phyloP scores from a whole-genome alignment of 164 flowering plant genomes.

The Annona cherimola region DNA sequence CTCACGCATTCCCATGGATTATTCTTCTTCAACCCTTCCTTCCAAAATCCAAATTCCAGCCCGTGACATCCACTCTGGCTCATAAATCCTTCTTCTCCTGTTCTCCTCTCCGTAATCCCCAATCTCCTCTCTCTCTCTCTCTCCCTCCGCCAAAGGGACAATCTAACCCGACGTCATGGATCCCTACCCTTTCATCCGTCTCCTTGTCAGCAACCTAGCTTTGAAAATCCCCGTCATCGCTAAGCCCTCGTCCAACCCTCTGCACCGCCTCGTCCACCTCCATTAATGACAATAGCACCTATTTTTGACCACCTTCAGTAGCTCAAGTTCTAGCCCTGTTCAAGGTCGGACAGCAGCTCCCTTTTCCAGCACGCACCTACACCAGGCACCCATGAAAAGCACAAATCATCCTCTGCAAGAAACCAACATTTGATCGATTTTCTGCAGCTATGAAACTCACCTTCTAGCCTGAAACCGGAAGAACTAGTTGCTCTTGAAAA shows the following conservation, averaged over 20 bases:
- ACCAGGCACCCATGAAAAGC: too few relatives aligned
- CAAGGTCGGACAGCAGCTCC: too few relatives aligned
- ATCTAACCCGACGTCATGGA: conserved; percentile 35
- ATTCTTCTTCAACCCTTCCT: background rate
- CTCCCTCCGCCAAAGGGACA: background rate
- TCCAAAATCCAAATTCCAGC: background rate
- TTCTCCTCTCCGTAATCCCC: background rate
- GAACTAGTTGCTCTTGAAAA: too few relatives aligned
- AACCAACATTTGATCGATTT: too few relatives aligned
- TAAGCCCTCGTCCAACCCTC: conserved; percentile 61
- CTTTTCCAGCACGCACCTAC: too few relatives aligned
- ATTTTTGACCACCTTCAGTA: too few relatives aligned
- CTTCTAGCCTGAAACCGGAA: too few relatives aligned
- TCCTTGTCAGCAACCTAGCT: conserved; percentile 59
- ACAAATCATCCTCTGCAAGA: too few relatives aligned
- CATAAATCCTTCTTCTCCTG: background rate
- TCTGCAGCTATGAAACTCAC: too few relatives aligned
- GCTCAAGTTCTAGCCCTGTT: too few relatives aligned
- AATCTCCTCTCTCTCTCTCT: background rate
- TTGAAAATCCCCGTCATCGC: conserved; percentile 61
- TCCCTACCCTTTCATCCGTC: conserved; percentile 76
- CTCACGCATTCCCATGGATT: conserved; percentile 1
- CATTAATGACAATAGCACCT: too few relatives aligned
- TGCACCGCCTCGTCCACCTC: conserved; percentile 65
- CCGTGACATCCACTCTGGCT: background rate